Base-by-base conservation (phyloP, 2,329 filamentous ascomycete species). In the Laburnicola sp. region DNA sequence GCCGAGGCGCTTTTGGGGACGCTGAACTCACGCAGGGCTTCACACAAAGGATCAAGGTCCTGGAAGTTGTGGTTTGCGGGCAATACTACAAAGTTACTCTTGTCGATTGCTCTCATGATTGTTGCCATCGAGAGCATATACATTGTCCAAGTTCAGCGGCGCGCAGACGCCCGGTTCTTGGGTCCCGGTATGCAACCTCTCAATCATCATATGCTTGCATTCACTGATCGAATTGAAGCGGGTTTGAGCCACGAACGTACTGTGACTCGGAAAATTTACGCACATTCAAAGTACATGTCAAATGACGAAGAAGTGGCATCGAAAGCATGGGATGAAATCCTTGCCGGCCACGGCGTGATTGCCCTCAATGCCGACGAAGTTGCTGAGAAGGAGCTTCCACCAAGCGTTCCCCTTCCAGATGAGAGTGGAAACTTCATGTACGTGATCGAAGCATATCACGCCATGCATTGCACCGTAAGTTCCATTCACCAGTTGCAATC, bases 401-500 rank as follows among this genome's bases (percentile, higher is more conserved):
- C 44, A 3, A 46, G 47, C n/a, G 43, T 48, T 6, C 4, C 45
- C n/a, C 30, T 54, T 10, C 42, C 26, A n/a, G 39, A 54, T 7
- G 25, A 36, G 2, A 45, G 32, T 16, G 47, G 51, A 6, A 51
- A 45, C 7, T 44, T 46, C 25, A 38, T 40, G 30, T 54, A 51
- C 25, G 47, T 51, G 26, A 45, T 54, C 30, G 51, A 54, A 41
- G 48, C 48, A 42, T 54, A 54, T 22, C 51, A 54, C 36, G 51
- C 43, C 2, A 54, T 54, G 25, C 47, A 54, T 26, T 54, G 51
- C 42, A 37, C 42, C 7, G 42, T 45, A 37, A 45, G 41, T 45
- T 11, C n/a, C 16, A 16, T 16, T 16, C 16, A 4, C 4, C 8
- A 26, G 11, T 5, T 1, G 16, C 2, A 8, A 9, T 3, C 10